Evolutionary conservation across 2,329 filamentous ascomycete species (phyloP).

Genomic region (Fusarium humuli): DNA sequence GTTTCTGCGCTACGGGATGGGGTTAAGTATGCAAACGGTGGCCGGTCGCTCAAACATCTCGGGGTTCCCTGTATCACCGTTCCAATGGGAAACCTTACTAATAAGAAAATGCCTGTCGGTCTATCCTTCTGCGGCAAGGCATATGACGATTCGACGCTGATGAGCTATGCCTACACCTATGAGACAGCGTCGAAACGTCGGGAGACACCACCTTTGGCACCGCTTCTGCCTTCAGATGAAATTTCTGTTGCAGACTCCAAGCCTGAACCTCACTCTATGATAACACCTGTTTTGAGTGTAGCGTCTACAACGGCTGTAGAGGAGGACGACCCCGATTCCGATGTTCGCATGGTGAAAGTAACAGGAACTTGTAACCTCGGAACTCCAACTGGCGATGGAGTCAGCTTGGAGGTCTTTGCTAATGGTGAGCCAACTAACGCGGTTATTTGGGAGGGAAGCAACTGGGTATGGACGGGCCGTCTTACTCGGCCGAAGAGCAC

Average conservation of each 20-base stretch:
- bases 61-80: conserved; percentile 66
- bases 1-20: conserved; percentile 53
- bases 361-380: fast-evolving
- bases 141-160: conserved; percentile 55
- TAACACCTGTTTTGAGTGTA: not conserved
- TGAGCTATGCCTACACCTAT: conserved; percentile 43
- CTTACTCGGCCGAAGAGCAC: not conserved
- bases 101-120: conserved; percentile 63
- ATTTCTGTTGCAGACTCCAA: not conserved
- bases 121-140: conserved; percentile 64
- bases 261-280: fast-evolving
- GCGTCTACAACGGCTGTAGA: fast-evolving
- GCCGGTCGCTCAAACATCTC: conserved; percentile 63
- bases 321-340: fast-evolving
- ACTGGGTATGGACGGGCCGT: not conserved
- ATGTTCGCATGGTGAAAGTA: not conserved
- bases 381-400: fast-evolving
- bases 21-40: conserved; percentile 65
- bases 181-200: conserved; percentile 5
- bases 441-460: not conserved
- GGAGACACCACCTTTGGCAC: not conserved
- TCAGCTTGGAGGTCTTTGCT: not conserved
- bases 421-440: not conserved
- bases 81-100: conserved; percentile 62
- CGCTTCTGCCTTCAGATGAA: not conserved